Base-by-base conservation (phyloP, 2,329 filamentous ascomycete species). In the Exophiala xenobiotica region DNA sequence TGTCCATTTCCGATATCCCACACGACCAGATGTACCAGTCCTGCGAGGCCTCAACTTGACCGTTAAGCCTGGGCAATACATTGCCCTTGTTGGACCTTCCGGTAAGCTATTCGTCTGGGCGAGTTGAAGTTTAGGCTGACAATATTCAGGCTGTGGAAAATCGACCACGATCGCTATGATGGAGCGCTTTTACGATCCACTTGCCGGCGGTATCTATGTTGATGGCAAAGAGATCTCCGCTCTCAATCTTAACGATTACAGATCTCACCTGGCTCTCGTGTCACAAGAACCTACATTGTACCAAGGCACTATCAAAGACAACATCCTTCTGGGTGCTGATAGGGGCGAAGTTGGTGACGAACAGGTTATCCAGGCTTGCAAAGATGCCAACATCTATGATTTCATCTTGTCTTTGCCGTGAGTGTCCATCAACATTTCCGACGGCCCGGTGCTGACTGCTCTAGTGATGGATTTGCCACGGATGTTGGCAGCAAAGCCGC, bases 251-350 rank as follows among this genome's bases (percentile, higher is more conserved):
- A 90, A 88, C 69, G 83, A 91, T 49, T 96, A 96, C 72, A 86
- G 93, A 46, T 84, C 80, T 14, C 82, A 85, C 67, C 81, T 97
- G 57, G 87, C 92, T 0, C 84, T 99, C 7, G 92, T 99, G 11
- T 90, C 87, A 26, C 93, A 97, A 67, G 93, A 97, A 67, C 92
- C 93, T 0, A 96, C 92, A 0, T 74, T 99, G 0, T 99, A 96
- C 71, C 90, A 95, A 68, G 93, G 92, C 37, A 91, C 87, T 0
- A 89, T 99, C 63, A 82, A 80, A 59, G 91, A 97, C 26, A 97
- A 97, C 67, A 90, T 97, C 56, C 72, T 95, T 4, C 80, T 97
- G 1, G 90, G 90, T 38, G 82, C 83, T 31, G 74, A 86, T 6
- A 74, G 78, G 9, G 81, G 86, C 4, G 76, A 84, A 22, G 79